Percentiles rank a stretch among this genome's conserved stretches.
Evolutionary conservation across 306 rosid species (phyloP).

Genomic region (barrel medic (Medicago truncatula)): DNA sequence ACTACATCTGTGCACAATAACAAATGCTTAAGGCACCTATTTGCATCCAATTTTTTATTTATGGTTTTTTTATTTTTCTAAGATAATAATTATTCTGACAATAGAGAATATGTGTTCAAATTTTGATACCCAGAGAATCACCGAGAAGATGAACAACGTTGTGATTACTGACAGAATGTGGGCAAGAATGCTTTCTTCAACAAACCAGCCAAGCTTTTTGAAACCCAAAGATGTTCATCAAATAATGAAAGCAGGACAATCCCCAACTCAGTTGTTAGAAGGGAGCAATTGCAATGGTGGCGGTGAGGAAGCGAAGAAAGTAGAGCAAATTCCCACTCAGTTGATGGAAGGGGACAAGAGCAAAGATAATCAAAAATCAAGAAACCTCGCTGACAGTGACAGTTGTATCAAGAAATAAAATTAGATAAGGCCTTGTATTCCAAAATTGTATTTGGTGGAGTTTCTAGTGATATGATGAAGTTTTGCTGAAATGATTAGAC

Average conservation of each 20-base stretch:
- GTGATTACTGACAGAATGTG: constrained; percentile 93
- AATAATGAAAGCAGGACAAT: constrained; percentile 48
- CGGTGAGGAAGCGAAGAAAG: constrained; percentile 47
- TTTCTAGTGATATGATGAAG: not conserved
- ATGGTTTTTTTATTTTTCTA: constrained; percentile 28
- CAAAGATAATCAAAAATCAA: constrained; percentile 36
- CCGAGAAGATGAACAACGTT: constrained; percentile 77
- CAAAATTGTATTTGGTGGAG: constrained; percentile 16
- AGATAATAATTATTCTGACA: constrained; percentile 35
- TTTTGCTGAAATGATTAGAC: not conserved
- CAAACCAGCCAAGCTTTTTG: constrained; percentile 77
- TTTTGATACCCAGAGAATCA: constrained; percentile 64
- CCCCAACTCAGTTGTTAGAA: constrained; percentile 49
- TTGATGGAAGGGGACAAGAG: constrained; percentile 42
- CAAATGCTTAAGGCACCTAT: constrained; percentile 11
- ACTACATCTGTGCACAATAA: constrained; percentile 13
- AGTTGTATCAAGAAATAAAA: constrained; percentile 36
- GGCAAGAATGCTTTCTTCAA: constrained; percentile 74
- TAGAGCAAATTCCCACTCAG: constrained; percentile 43
- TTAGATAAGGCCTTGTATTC: constrained; percentile 29
- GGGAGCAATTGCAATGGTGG: constrained; percentile 42
- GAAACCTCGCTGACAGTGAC: constrained; percentile 41
- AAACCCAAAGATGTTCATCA: constrained; percentile 47
- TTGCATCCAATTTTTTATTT: constrained; percentile 24
- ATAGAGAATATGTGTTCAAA: constrained; percentile 9